Conservation (phyloP, 306 rosid genomes). For the Parietaria judaica region DNA sequence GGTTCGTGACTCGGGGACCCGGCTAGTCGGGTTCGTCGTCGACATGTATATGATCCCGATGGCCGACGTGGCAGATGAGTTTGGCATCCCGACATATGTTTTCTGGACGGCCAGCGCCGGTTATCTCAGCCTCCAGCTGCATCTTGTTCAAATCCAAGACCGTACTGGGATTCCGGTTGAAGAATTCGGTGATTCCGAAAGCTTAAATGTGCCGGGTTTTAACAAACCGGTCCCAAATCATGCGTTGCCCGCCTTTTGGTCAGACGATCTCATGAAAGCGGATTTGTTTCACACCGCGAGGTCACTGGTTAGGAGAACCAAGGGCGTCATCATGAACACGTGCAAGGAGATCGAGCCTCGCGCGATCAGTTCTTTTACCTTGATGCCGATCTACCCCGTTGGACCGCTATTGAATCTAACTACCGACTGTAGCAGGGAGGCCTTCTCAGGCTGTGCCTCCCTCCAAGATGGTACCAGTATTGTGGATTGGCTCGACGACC, state of each 20-base stretch:
- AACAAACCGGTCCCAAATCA: neutral
- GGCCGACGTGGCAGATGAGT: constrained; percentile 39
- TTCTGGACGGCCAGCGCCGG: constrained; percentile 36
- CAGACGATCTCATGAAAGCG: constrained; percentile 24
- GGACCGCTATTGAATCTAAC: too few relatives aligned
- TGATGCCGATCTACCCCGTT: too few relatives aligned
- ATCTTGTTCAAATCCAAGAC: constrained; percentile 17
- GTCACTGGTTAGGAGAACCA: constrained; percentile 30
- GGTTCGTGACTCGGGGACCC: constrained; percentile 5
- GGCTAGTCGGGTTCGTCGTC: constrained; percentile 33
- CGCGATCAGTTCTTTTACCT: constrained; percentile 1
- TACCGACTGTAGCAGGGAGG: neutral
- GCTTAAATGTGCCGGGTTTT: constrained; percentile 24
- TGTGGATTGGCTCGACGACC: constrained; percentile 49
- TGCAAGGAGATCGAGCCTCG: constrained; percentile 36
- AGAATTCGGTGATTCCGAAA: neutral
- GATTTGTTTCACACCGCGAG: constrained; percentile 29
- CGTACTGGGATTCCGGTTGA: neutral
- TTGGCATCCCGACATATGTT: constrained; percentile 39
- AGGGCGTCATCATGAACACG: constrained; percentile 47
- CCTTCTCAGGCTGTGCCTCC: too few relatives aligned
- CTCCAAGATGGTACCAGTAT: constrained; percentile 29
- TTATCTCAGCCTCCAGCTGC: constrained; percentile 24
- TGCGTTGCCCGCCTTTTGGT: neutral
- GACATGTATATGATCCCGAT: constrained; percentile 38